Conservation (phyloP, 768 basidiomycete genomes). For the Lactifluus piperatus region DNA sequence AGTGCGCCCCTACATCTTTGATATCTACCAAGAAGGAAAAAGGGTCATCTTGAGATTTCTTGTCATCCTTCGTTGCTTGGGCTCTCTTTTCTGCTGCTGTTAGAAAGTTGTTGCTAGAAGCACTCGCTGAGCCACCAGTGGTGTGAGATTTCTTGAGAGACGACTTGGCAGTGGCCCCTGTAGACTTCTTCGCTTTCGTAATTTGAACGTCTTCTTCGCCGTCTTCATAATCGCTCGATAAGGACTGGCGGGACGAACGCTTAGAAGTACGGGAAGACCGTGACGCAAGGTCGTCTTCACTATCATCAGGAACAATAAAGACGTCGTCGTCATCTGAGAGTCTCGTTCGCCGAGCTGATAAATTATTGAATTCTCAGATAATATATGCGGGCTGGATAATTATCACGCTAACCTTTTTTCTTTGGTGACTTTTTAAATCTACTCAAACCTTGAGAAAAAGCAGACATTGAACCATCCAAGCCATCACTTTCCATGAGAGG, state of each 20-base stretch:
- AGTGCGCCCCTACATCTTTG: slow-evolving; percentile 47
- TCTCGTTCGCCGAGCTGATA: slow-evolving; percentile 30
- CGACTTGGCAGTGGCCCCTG: slow-evolving; percentile 26
- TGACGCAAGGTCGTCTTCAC: slow-evolving; percentile 28
- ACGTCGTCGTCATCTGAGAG: slow-evolving; percentile 48
- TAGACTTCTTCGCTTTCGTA: slow-evolving; percentile 32
- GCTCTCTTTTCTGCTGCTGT: slow-evolving; percentile 77
- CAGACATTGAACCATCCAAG: slow-evolving; percentile 28
- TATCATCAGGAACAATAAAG: slow-evolving; percentile 59
- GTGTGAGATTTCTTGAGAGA: slow-evolving; percentile 27
- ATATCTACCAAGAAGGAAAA: slow-evolving; percentile 67
- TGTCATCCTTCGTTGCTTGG: slow-evolving; percentile 71
- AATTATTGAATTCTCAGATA: background rate
- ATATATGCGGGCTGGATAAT: background rate
- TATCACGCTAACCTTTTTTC: slow-evolving; percentile 38
- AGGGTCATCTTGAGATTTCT: slow-evolving; percentile 69
- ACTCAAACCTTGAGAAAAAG: slow-evolving; percentile 52
- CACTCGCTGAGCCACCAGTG: slow-evolving; percentile 20
- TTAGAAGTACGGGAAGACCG: slow-evolving; percentile 47
- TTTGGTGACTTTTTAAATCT: slow-evolving; percentile 57
- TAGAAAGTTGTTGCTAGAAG: slow-evolving; percentile 43
- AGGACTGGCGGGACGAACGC: slow-evolving; percentile 26
- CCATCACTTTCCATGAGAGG: slow-evolving; percentile 27
- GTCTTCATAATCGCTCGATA: slow-evolving; percentile 36
- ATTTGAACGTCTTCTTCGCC: slow-evolving; percentile 25